These are phyloP conservation scores for Pseudogymnoascus sp. DNA, from an alignment of 2,329 filamentous ascomycete species.

Conservation along the genomic window DNA sequence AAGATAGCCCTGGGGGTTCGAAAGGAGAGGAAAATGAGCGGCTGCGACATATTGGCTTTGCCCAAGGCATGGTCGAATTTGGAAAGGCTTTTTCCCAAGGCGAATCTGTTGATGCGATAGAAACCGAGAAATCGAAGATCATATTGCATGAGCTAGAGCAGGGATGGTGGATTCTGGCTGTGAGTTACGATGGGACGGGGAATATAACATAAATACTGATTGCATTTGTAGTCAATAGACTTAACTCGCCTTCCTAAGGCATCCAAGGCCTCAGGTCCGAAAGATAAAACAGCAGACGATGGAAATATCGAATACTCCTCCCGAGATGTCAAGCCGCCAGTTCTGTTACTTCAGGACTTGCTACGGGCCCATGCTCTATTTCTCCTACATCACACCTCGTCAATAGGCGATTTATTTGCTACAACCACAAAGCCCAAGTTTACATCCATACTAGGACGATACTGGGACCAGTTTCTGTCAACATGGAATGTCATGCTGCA, in stretches of 20 bases:
- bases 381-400: constrained; percentile 75
- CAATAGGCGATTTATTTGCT: constrained; percentile 60
- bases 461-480: constrained; percentile 63
- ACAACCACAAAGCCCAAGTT: constrained; percentile 60
- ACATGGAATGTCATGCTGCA: constrained; percentile 87
- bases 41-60: constrained; percentile 85
- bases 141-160: constrained; percentile 79
- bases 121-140: constrained; percentile 82
- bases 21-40: constrained; percentile 73
- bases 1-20: constrained; percentile 20
- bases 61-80: constrained; percentile 94
- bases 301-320: constrained; percentile 68
- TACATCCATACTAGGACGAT: constrained; percentile 61
- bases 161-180: constrained; percentile 93
- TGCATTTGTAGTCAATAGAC: constrained; percentile 58
- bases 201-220: constrained; percentile 14
- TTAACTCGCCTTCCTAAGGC: constrained; percentile 51
- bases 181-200: constrained; percentile 38
- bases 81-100: constrained; percentile 77
- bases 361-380: constrained; percentile 76
- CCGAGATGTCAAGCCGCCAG: constrained; percentile 77
- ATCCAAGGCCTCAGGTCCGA: constrained; percentile 26
- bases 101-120: constrained; percentile 70
- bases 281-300: constrained; percentile 17
- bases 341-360: constrained; percentile 71